Evolutionary conservation across 2,329 filamentous ascomycete species (phyloP), one percentile per base, ranked within the genome.

Genomic region (Eutypa lata): DNA sequence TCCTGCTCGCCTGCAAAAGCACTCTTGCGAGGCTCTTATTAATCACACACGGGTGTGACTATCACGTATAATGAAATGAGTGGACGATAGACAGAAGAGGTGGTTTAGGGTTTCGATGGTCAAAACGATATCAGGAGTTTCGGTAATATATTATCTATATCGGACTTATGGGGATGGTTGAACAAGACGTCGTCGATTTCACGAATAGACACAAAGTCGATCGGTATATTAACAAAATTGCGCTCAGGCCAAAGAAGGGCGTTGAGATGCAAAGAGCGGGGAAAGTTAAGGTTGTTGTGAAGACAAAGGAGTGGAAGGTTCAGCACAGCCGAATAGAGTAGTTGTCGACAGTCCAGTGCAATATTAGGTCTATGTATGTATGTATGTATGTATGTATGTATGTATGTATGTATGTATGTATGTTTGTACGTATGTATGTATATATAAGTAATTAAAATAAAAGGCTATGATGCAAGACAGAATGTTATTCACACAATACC

Each of bases 1-100:
- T 61, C 66, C 66, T 68, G 65, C 66, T 63, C 60, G 55, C 64
- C 64, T 65, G 65, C 65, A 61, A 62, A 66, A 57, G 64, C 65
- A 65, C 65, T 66, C 65, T 56, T 48, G 49, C 42, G 42, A 24
- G 42, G 22, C 42, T 45, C 42, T 19, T 45, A 26, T 31, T 16
- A 38, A 38, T 45, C 21, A 24, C 42, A 24, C 22, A 13, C 7
- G 21, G 22, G 22, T 45, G 13, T 45, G 22, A 14, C 21, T 45
- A 13, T 45, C 42, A 26, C 21, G 42, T 16, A 45, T 19, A 18
- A 26, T 10, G 40, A 6, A 33, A 37, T 38, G 52, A 47, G 35
- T 48, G 18, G 24, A 24, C 18, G 51, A 4, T 18, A 35, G n/a
- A 8, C 50, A 28, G 28, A 24, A 48, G 22, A 46, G 18, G 4